Evolutionary conservation across 805 yeast species (phyloP).

Genomic region (Saturnispora halmiae): DNA sequence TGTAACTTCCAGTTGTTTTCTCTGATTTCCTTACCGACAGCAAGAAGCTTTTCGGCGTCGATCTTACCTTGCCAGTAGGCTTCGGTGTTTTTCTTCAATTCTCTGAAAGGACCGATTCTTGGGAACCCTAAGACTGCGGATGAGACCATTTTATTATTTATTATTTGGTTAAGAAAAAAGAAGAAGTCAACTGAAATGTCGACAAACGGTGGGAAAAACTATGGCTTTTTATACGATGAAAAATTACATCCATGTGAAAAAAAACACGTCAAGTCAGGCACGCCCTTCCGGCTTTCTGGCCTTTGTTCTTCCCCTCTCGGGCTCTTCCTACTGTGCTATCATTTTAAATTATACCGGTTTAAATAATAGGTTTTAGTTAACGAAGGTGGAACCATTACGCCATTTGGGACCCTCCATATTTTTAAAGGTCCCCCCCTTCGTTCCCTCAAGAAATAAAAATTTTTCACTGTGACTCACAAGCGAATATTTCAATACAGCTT

Average conservation of each 20-base stretch:
- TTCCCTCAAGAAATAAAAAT: neutral
- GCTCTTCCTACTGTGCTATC: no score
- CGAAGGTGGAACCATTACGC: no score
- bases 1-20: constrained; percentile 97
- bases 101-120: constrained; percentile 99
- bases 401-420: no score
- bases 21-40: constrained; percentile 93
- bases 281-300: no score
- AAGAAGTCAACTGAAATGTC: no score
- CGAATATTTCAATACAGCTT: constrained; percentile 48
- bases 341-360: no score
- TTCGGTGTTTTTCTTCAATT: constrained; percentile 97
- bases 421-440: no score
- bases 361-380: no score
- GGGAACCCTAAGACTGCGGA: constrained; percentile 99
- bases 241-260: neutral
- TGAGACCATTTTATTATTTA: constrained; percentile 62
- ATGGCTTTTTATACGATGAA: constrained; percentile 29
- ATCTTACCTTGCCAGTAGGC: constrained; percentile 98
- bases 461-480: constrained; percentile 1
- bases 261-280: no score
- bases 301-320: no score
- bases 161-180: neutral
- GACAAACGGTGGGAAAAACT: no score
- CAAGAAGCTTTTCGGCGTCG: constrained; percentile 73